A percentile compares a stretch with the other conserved stretches of the same genome.
phyloP scores from a whole-genome alignment of 2,329 filamentous ascomycete genomes.

The Stemphylium lycopersici region DNA sequence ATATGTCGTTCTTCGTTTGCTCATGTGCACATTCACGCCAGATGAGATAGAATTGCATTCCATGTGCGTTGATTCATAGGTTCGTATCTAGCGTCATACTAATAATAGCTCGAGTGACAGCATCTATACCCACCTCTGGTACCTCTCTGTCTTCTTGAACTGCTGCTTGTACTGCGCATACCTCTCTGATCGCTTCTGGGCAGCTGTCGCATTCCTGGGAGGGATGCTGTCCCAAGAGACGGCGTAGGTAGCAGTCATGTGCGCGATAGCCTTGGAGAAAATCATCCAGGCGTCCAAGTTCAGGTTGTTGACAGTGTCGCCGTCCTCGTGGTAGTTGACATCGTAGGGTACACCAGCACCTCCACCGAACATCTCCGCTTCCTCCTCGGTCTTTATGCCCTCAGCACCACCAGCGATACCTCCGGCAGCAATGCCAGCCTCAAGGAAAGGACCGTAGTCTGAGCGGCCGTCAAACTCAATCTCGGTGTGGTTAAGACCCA shows the following conservation, averaged over 20 bases:
- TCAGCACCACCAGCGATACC: constrained; percentile 81
- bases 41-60: not conserved
- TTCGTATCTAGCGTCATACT: not conserved
- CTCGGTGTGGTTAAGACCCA: constrained; percentile 59
- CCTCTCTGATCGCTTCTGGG: constrained; percentile 27
- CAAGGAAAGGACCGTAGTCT: constrained; percentile 80
- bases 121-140: constrained; percentile 28
- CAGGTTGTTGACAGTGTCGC: constrained; percentile 46
- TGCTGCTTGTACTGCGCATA: constrained; percentile 24
- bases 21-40: not conserved
- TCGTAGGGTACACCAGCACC: constrained; percentile 46
- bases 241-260: constrained; percentile 45
- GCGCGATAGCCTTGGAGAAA: constrained; percentile 67
- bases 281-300: constrained; percentile 52
- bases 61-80: not conserved
- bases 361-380: constrained; percentile 73
- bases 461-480: constrained; percentile 79
- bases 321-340: constrained; percentile 46
- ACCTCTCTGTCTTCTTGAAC: constrained; percentile 30
- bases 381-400: constrained; percentile 72
- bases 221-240: constrained; percentile 41
- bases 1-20: no score
- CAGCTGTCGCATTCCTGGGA: constrained; percentile 32
- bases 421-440: constrained; percentile 73
- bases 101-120: not conserved